Evolutionary conservation across 1,284 basidiomycete genomes (phyloP), one percentile per base, ranked within the genome.

Genomic region (Malassezia restricta): DNA sequence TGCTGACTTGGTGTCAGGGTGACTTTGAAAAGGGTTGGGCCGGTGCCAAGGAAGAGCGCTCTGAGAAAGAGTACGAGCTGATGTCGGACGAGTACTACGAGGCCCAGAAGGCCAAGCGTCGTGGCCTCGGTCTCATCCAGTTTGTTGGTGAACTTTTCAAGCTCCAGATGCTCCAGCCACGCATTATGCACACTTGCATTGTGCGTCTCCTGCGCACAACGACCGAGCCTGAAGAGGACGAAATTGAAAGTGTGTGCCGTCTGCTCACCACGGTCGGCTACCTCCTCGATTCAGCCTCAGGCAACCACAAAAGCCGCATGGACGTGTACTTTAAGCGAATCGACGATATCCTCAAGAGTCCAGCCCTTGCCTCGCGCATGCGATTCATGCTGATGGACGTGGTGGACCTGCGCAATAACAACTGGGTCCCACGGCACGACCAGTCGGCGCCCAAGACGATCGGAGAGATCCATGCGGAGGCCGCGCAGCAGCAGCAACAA

Each of bases 141-240:
- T 94, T 98, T 77, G 94, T 96, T 62, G 91, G 92, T 67, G 91
- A 96, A 77, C 79, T 96, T 53, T 96, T 90, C 84, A 95, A 95
- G 78, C 78, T 95, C 35, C 84, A 85, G 75, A 92, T 94, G 87
- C 78, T 94, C 49, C 88, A 86, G 41, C 86, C 88, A 75, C 82
- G 86, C 62, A 91, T 92, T 76, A 95, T 98, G 84, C 86, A 90
- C 76, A 83, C 88, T 71, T 96, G 91, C 78, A 83, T 96, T 73
- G 87, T 90, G 80, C 89, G 90, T 76, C 80, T 96, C 6, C 79
- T 96, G 27, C 81, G 83, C 58, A 94, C 95, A 71, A 85, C 91
- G 54, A 83, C 87, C 56, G 86, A 87, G 68, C 91, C 91, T 0
- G 89, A 95, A 72, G 92, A 96, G 76, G 92, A 95, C 76, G 90